Conservation (phyloP, 805 yeast species). For the Metschnikowia anglica region DNA sequence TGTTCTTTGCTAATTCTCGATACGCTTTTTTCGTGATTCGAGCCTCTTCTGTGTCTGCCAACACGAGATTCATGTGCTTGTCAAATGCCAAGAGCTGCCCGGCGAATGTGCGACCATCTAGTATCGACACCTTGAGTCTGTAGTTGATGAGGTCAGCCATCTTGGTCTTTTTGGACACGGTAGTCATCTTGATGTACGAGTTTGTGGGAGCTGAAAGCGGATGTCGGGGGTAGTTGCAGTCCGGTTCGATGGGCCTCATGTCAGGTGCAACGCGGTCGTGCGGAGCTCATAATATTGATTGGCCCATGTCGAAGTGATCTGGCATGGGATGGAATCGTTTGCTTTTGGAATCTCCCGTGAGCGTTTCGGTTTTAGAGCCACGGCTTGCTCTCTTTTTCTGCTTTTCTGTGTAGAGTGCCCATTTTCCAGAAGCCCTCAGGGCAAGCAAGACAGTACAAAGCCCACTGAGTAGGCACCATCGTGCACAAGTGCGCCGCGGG, state of each 20-base stretch:
- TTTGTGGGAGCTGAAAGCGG: background rate
- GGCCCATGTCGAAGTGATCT: too few species aligned
- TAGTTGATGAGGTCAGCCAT: conserved; percentile 70
- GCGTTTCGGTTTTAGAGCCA: too few species aligned
- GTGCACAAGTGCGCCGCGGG: too few species aligned
- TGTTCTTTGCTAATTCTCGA: conserved; percentile 33
- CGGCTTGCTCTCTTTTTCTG: too few species aligned
- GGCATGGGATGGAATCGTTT: too few species aligned
- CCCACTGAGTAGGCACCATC: too few species aligned
- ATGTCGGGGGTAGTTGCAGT: background rate
- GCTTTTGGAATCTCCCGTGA: too few species aligned
- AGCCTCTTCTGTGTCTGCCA: conserved; percentile 81
- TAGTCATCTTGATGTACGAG: conserved; percentile 9
- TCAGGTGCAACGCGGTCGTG: background rate
- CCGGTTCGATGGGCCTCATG: background rate
- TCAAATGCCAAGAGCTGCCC: conserved; percentile 90
- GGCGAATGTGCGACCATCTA: conserved; percentile 74
- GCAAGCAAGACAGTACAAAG: too few species aligned
- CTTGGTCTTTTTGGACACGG: conserved; percentile 38
- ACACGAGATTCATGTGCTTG: conserved; percentile 80
- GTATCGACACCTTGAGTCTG: conserved; percentile 67
- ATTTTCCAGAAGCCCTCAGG: too few species aligned
- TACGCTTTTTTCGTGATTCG: conserved; percentile 65
- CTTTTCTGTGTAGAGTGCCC: too few species aligned
- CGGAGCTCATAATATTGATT: too few species aligned